These are phyloP conservation scores for Microascus cirrosus DNA, from an alignment of 2,329 filamentous ascomycete genomes.

Conservation along the genomic window DNA sequence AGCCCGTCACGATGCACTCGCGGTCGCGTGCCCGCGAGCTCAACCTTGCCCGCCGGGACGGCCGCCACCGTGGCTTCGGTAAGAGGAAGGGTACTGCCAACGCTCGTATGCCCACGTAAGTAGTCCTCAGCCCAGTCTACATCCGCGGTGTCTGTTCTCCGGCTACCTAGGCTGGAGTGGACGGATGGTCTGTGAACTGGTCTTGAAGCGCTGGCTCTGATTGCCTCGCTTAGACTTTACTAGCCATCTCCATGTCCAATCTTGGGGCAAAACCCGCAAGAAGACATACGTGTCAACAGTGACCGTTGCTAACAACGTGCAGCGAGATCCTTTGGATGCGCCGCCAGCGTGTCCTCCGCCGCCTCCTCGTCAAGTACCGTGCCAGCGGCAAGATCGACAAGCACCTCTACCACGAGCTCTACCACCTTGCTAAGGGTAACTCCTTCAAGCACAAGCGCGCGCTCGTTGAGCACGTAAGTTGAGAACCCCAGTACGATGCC, in stretches of 20 bases:
- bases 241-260: not conserved
- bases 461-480: slow-evolving; percentile 97
- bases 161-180: not conserved
- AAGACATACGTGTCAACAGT: not conserved
- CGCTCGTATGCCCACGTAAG: slow-evolving; percentile 96
- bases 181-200: not conserved
- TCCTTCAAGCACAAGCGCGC: slow-evolving; percentile 99
- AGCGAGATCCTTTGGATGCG: slow-evolving; percentile 99
- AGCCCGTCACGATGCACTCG: slow-evolving; percentile 99
- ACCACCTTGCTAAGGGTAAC: slow-evolving; percentile 99
- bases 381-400: slow-evolving; percentile 99
- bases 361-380: slow-evolving; percentile 99
- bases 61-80: slow-evolving; percentile 98
- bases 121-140: slow-evolving; percentile 7
- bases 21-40: slow-evolving; percentile 91
- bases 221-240: not conserved
- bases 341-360: slow-evolving; percentile 96
- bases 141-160: not conserved
- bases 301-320: slow-evolving; percentile 14
- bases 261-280: not conserved
- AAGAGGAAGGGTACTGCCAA: slow-evolving; percentile 99
- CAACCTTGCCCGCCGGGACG: slow-evolving; percentile 86
- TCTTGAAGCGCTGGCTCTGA: not conserved
- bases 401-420: slow-evolving; percentile 99
- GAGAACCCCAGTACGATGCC: not conserved